These are phyloP conservation scores for Caryopteris hybrid DNA, from an alignment of 305 asterid genomes.

Conservation along the genomic window DNA sequence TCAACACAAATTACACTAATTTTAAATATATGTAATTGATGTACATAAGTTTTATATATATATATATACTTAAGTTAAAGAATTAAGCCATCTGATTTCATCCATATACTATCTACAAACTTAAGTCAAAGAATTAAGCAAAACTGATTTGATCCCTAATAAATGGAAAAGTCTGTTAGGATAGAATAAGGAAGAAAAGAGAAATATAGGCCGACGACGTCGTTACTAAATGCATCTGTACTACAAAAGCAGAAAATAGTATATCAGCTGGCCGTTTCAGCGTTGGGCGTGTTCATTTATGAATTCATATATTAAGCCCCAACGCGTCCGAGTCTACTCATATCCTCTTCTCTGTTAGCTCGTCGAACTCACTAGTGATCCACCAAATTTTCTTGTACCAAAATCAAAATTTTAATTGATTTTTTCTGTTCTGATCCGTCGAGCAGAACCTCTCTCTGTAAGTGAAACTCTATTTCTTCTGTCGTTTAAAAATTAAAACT, in stretches of 20 bases:
- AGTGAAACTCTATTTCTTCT: constrained; percentile 12
- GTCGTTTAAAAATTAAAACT: not conserved
- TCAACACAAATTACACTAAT: too few species aligned
- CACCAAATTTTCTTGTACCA: constrained; percentile 1
- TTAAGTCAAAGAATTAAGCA: too few species aligned
- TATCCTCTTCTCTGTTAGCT: constrained; percentile 12
- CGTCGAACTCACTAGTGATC: constrained; percentile 29
- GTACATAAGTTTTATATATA: too few species aligned
- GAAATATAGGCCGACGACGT: not conserved
- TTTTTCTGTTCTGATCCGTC: constrained; percentile 23
- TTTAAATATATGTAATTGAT: too few species aligned
- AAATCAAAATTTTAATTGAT: constrained; percentile 4
- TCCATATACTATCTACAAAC: too few species aligned
- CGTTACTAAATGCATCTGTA: not conserved
- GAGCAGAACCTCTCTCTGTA: constrained; percentile 22
- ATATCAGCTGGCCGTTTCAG: not conserved
- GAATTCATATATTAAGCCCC: not conserved
- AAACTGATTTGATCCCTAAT: too few species aligned
- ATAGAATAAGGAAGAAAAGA: not conserved
- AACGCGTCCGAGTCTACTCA: constrained; percentile 35
- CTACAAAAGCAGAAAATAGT: not conserved
- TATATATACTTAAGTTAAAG: too few species aligned
- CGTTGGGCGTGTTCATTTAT: constrained; percentile 8
- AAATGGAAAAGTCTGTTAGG: too few species aligned
- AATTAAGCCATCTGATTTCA: too few species aligned